phyloP scores from a whole-genome alignment of 331 rosid genomes.

The Acacia pycnantha region DNA sequence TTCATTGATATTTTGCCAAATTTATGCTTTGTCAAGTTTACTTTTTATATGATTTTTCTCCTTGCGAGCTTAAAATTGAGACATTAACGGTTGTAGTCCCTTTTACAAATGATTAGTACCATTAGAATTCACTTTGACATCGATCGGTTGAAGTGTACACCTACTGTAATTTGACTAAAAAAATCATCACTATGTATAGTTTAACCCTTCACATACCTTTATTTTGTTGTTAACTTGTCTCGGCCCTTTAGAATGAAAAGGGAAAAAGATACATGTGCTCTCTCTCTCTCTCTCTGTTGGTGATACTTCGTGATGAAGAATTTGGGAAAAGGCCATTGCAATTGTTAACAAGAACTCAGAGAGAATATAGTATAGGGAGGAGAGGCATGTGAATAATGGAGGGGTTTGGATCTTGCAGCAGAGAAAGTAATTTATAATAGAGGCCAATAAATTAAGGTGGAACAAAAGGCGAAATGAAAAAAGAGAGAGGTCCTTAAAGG shows the following conservation, averaged over 20 bases:
- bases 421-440: not conserved
- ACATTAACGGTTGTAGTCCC: too few relatives aligned
- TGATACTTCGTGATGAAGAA: constrained; percentile 32
- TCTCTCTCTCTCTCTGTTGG: not conserved
- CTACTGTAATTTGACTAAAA: not conserved
- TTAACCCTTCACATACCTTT: not conserved
- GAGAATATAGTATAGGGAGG: not conserved
- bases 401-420: not conserved
- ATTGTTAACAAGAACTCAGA: not conserved
- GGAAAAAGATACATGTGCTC: not conserved
- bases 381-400: not conserved
- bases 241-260: too few relatives aligned
- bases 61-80: too few relatives aligned
- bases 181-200: too few relatives aligned
- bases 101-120: too few relatives aligned
- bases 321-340: constrained; percentile 15
- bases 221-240: not conserved
- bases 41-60: too few relatives aligned
- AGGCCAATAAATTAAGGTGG: not conserved
- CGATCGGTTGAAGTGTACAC: not conserved
- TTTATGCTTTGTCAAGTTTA: too few relatives aligned
- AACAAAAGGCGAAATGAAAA: not conserved
- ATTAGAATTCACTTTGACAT: too few relatives aligned
- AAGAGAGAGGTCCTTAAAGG: constrained; percentile 14
- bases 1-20: too few relatives aligned